phyloP scores from a whole-genome alignment of 2,329 filamentous ascomycete genomes.

The Xylaria sp. region DNA sequence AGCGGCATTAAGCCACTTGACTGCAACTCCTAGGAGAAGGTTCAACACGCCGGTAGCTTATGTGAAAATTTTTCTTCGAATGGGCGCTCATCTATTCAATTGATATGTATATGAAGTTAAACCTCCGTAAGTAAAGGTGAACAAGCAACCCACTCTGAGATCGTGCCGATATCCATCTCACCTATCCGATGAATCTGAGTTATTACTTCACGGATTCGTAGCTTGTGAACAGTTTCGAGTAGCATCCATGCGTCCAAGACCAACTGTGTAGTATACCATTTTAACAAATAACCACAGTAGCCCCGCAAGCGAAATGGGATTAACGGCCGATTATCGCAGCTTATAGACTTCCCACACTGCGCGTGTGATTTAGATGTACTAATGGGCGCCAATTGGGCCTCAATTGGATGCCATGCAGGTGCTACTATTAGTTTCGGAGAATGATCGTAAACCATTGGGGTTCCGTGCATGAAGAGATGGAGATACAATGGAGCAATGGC shows the following conservation, averaged over 20 bases:
- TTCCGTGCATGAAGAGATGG: constrained; percentile 11
- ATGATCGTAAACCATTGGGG: constrained; percentile 11
- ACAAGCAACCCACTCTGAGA: too few relatives aligned
- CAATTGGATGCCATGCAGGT: not conserved
- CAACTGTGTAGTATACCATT: too few relatives aligned
- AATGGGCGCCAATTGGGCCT: constrained; percentile 1
- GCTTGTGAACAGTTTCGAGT: not conserved
- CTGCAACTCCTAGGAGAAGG: not conserved
- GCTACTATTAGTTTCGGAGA: not conserved
- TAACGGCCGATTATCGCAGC: not conserved
- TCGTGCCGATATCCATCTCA: too few relatives aligned
- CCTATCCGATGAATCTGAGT: not conserved
- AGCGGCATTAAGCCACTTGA: not conserved
- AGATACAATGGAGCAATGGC: constrained; percentile 14
- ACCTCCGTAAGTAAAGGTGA: not conserved
- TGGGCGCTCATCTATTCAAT: not conserved
- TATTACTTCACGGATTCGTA: not conserved
- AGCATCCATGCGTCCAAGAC: not conserved
- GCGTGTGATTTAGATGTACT: not conserved
- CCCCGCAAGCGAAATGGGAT: not conserved
- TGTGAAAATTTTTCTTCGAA: not conserved
- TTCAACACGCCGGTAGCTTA: too few relatives aligned
- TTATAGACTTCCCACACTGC: not conserved
- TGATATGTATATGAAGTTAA: not conserved
- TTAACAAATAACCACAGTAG: not conserved